Evolutionary conservation across 2,329 filamentous ascomycete species (phyloP).

Genomic region (Malbranchea cinnamomea): DNA sequence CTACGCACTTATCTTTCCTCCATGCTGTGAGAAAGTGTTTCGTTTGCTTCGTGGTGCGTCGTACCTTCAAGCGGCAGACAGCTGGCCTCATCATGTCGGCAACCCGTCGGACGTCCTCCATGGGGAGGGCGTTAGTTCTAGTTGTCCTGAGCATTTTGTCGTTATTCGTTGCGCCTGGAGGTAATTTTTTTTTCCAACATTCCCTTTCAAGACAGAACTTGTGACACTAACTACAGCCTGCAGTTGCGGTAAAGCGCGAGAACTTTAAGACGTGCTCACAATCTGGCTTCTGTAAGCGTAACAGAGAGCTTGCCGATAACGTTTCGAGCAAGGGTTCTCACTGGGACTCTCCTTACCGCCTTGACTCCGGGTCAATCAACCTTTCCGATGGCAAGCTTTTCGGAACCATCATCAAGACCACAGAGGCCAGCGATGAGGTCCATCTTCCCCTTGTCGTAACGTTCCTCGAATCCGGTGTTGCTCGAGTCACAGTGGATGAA

Average conservation of each 20-base stretch:
- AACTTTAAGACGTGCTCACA: conserved; percentile 96
- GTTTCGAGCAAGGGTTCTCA: conserved; percentile 47
- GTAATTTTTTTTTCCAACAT: conserved; percentile 32
- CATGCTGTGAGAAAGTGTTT: too few relatives aligned
- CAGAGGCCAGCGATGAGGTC: conserved; percentile 51
- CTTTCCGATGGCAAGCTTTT: conserved; percentile 70
- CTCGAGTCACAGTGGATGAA: conserved; percentile 79
- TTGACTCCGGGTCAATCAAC: conserved; percentile 55
- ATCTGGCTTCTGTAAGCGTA: conserved; percentile 93
- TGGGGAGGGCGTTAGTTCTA: conserved; percentile 50
- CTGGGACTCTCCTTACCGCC: conserved; percentile 69
- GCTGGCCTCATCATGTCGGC: too few relatives aligned
- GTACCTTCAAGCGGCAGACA: too few relatives aligned
- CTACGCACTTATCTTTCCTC: too few relatives aligned
- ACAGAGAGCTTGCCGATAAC: conserved; percentile 74
- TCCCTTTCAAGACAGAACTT: neutral
- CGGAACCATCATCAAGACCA: conserved; percentile 67
- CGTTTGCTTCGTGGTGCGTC: too few relatives aligned
- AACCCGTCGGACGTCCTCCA: conserved; percentile 40
- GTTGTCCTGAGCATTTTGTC: conserved; percentile 44
- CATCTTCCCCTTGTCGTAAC: conserved; percentile 70
- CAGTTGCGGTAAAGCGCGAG: conserved; percentile 80
- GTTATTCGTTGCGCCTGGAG: conserved; percentile 47
- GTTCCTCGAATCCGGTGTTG: conserved; percentile 79
- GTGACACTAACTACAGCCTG: conserved; percentile 1